Percentiles rank a stretch among this genome's conserved stretches.
Conservation (phyloP, 148 eudicot genomes). For the Rhododendron ovatum region DNA sequence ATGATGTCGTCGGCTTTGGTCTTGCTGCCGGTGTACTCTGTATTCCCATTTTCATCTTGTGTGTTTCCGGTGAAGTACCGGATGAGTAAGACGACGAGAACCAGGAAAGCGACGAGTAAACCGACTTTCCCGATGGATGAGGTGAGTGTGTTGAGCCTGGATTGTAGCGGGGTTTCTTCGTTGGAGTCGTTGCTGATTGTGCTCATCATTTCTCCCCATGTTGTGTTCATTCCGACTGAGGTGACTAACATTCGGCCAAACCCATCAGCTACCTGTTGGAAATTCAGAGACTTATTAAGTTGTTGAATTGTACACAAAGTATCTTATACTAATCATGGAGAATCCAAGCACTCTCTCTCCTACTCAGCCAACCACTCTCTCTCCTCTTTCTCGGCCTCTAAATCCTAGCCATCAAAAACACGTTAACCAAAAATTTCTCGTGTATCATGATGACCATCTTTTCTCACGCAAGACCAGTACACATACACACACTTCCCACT, state of each 20-base stretch:
- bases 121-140: background rate
- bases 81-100: background rate
- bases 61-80: background rate
- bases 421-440: no score
- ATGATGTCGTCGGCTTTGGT: background rate
- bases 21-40: background rate
- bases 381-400: no score
- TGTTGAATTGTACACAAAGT: background rate
- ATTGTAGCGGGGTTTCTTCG: background rate
- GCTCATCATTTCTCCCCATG: background rate
- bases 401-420: no score
- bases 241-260: background rate
- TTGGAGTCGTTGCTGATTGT: background rate
- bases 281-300: background rate
- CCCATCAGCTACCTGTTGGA: background rate
- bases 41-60: background rate
- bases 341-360: no score
- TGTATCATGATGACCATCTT: no score
- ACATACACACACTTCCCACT: no score
- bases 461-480: background rate
- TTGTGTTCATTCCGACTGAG: background rate
- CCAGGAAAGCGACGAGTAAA: background rate
- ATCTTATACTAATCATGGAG: no score
- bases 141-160: background rate
- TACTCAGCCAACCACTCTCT: no score